Evolutionary conservation across 495 filamentous ascomycete species (phyloP), one percentile per base, ranked within the genome.

Genomic region (Glonium stellatum): DNA sequence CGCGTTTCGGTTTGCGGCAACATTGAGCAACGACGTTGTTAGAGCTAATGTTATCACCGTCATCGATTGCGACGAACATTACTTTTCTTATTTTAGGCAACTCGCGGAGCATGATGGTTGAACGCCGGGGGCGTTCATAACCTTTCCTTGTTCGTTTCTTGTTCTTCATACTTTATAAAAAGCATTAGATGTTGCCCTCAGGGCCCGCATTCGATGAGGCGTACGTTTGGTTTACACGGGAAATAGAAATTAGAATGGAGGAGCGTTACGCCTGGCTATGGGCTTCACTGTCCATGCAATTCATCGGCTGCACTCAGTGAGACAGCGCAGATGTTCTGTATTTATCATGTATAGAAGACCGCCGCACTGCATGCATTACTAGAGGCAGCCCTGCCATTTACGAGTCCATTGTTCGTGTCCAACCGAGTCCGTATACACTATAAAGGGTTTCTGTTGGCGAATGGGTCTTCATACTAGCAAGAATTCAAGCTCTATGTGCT

Each of bases 131-230:
- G 13, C 3, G 6, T 50, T 56, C 53, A 59, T 18, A 37, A 53
- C 12, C 42, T 52, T 41, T 55, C 41, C 8, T 59, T 39, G 27
- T 44, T 44, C 18, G 10, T 15, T 44, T 44, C 18, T 44, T 44
- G 13, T 44, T 44, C 39, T 44, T 44, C 12, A 13, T 11, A 44
- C 39, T 56, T 46, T 48, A 18, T 21, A 66, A 66, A n/a, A 62
- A 66, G 63, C 63, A 66, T 66, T 66, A 66, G 63, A 66, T 31
- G 36, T 59, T 58, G 54, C 55, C 63, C 54, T 59, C 55, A 62
- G 35, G 54, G 56, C 63, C 47, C 51, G 63, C 59, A 66, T 66
- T 58, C 46, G 13, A 51, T 51, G 54, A 53, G 59, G 63, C 59
- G 63, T 59, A 65, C 42, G 23, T 11, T 46, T 10, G 9, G 21